A percentile compares a stretch with the other conserved stretches of the same genome.
Evolutionary conservation across 805 yeast genomes (phyloP).

Genomic region (Sugiyamaella smithiae): DNA sequence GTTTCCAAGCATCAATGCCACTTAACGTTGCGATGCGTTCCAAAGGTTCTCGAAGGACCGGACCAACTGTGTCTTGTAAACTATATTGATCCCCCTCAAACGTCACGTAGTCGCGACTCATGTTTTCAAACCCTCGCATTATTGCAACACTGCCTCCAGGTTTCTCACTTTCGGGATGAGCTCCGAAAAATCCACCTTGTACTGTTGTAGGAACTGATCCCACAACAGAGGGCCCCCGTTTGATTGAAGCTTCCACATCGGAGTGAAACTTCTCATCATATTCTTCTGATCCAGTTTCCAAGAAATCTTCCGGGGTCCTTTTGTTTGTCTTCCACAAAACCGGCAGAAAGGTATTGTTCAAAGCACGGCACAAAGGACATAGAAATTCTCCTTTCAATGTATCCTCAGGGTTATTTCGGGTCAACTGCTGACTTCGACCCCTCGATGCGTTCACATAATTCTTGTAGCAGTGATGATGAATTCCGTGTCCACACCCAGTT

Average conservation of each 20-base stretch:
- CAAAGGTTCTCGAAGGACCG: background rate
- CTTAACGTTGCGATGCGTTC: background rate
- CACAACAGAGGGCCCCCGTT: too few species aligned
- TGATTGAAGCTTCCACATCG: background rate
- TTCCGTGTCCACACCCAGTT: conserved; percentile 89
- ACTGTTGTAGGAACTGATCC: too few species aligned
- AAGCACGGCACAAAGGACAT: conserved; percentile 88
- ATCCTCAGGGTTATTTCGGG: conserved; percentile 79
- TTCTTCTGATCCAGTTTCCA: background rate
- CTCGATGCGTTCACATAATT: conserved; percentile 57
- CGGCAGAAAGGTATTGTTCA: conserved; percentile 83
- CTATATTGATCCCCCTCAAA: background rate
- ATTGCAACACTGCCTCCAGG: background rate
- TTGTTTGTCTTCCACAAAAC: conserved; percentile 55
- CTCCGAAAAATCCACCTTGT: background rate
- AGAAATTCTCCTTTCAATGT: conserved; percentile 66
- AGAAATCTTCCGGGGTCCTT: conserved; percentile 14
- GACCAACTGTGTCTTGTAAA: background rate
- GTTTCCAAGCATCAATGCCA: background rate
- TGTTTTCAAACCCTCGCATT: background rate
- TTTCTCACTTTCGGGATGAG: background rate
- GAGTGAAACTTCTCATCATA: background rate
- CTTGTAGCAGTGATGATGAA: conserved; percentile 74
- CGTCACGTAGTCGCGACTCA: background rate
- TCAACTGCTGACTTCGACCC: conserved; percentile 63